Evolutionary conservation across 257 asterid genomes (phyloP), one percentile per base, ranked within the genome.

Genomic region (Thymus quinquecostatus): DNA sequence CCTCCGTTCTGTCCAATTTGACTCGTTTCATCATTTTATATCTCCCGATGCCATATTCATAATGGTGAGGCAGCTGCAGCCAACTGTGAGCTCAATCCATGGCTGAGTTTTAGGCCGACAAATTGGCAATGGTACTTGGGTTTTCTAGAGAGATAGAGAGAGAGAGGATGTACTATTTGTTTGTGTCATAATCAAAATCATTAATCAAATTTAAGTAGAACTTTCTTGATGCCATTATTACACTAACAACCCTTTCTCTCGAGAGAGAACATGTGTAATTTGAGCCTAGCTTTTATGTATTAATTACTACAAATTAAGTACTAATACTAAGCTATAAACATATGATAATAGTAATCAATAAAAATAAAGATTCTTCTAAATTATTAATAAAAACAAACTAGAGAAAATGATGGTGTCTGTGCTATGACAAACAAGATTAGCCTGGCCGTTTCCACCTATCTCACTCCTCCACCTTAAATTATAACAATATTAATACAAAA

Each of bases 381-480:
- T 64, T 38, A 66, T 50, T 48, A 47, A 30, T 38, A 8, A 50
- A 66, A 34, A 2, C 8, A 36, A 28, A 47, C 28, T 28, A 27
- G 14, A 14, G 38, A n/a, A 33, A 3, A 30, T 2, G 2, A 7
- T 12, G 27, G 29, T 13, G 27, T 30, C 9, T 8, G 14, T 33
- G 51, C 48, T 10, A 48, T 21, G 68, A 48, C 69, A 38, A 49
- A 27, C 60, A 70, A 32, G 28, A 28, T 33, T 38, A 21, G 43
- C 28, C 62, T 50, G 41, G 62, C 43, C 13, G 7, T 45, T 14
- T 21, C 28, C 27, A 61, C 70, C 76, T 21, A 7, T 64, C 21
- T 21, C 70, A 50, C 30, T 71, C 8, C 10, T 54, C 73, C 62
- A 68, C 53, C 50, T 70, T 61, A 68, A 50, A 0, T 4, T 41